Conservation (phyloP, 306 rosid species). For the Morella rubra region DNA sequence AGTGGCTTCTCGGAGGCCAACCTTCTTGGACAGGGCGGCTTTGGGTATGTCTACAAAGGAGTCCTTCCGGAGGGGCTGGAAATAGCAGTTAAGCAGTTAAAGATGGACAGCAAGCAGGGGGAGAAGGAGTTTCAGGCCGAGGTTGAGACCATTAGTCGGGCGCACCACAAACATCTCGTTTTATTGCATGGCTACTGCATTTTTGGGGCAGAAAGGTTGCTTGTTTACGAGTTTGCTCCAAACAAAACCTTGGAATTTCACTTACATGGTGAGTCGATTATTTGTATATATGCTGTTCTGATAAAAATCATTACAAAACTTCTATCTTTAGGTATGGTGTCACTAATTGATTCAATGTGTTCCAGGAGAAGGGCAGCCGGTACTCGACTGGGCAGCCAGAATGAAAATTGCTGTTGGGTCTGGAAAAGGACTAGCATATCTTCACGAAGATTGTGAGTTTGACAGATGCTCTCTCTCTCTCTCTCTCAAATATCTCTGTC, state of each 20-base stretch:
- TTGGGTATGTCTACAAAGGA: constrained; percentile 55
- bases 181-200: constrained; percentile 50
- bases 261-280: constrained; percentile 41
- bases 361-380: constrained; percentile 38
- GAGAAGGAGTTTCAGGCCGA: constrained; percentile 57
- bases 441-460: constrained; percentile 59
- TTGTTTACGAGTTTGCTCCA: constrained; percentile 53
- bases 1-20: constrained; percentile 45
- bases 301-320: neutral
- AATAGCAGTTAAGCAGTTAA: constrained; percentile 54
- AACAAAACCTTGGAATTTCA: constrained; percentile 59
- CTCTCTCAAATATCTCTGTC: neutral
- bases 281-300: neutral
- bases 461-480: constrained; percentile 2
- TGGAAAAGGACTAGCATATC: constrained; percentile 60
- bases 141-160: constrained; percentile 52
- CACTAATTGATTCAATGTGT: constrained; percentile 18
- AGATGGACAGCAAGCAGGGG: constrained; percentile 48
- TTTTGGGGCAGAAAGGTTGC: constrained; percentile 39
- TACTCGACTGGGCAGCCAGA: constrained; percentile 47
- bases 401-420: constrained; percentile 50
- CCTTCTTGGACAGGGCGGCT: constrained; percentile 60
- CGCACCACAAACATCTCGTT: constrained; percentile 62
- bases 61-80: constrained; percentile 47
- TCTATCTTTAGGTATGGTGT: constrained; percentile 1